Evolutionary conservation across 78 protist genomes (phyloP).

Genomic region (Dictyostelium purpureum): DNA sequence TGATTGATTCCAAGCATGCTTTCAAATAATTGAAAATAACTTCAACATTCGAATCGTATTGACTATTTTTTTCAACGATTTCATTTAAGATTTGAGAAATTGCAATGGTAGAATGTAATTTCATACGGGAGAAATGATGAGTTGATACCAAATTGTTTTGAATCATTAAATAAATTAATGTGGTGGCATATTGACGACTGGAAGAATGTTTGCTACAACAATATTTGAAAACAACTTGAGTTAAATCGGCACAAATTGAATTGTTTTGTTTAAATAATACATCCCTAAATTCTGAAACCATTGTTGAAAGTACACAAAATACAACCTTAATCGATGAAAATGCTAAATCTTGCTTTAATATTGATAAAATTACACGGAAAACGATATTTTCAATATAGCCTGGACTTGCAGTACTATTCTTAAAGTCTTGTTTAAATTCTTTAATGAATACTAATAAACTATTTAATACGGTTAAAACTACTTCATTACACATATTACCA

Average conservation of each 20-base stretch:
- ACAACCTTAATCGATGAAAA: neutral
- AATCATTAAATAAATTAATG: constrained; percentile 49
- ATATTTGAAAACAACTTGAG: constrained; percentile 47
- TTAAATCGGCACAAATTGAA: constrained; percentile 36
- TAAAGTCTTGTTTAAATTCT: constrained; percentile 22
- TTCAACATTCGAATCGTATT: neutral
- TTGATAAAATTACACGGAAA: neutral
- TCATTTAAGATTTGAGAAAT: constrained; percentile 63
- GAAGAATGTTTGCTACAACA: constrained; percentile 15
- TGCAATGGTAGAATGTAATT: constrained; percentile 70
- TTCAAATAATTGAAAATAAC: neutral
- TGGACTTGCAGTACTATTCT: neutral
- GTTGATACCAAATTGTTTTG: constrained; percentile 41
- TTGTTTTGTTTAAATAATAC: constrained; percentile 23
- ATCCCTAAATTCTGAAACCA: constrained; percentile 24
- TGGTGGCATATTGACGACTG: constrained; percentile 45
- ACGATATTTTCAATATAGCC: neutral
- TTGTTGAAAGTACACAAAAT: constrained; percentile 20
- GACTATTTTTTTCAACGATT: neutral
- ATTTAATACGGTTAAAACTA: constrained; percentile 34
- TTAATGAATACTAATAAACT: neutral
- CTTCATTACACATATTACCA: constrained; percentile 35
- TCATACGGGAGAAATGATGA: constrained; percentile 75
- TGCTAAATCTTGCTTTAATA: neutral
- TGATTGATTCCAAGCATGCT: constrained; percentile 24